A percentile compares a stretch with the other conserved stretches of the same genome.
These are phyloP conservation scores for Carex myosuroides DNA, from an alignment of 176 grass and related monocot species.

Conservation along the genomic window DNA sequence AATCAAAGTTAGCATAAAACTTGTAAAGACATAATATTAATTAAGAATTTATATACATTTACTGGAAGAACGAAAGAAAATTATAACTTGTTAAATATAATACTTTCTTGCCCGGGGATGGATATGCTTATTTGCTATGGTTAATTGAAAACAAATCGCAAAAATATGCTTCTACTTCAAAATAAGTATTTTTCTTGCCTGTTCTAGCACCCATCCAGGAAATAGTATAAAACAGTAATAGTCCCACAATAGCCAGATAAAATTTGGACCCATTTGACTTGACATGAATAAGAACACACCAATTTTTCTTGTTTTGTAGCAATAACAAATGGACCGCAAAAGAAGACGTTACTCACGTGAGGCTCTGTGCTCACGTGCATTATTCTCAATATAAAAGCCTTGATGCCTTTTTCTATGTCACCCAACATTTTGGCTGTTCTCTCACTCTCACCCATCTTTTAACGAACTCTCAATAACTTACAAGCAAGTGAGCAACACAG, in stretches of 20 bases:
- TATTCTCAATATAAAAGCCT: neutral
- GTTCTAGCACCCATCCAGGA: neutral
- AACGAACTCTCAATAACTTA: neutral
- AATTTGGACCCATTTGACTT: neutral
- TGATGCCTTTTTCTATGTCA: neutral
- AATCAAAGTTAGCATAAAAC: neutral
- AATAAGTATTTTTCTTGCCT: neutral
- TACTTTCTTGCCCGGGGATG: neutral
- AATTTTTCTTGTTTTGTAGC: neutral
- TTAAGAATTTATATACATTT: neutral
- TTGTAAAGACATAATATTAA: neutral
- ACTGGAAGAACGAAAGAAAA: neutral
- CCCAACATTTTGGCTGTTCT: conserved; percentile 11
- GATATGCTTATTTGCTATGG: too few relatives aligned
- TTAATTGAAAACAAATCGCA: too few relatives aligned
- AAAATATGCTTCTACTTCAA: too few relatives aligned
- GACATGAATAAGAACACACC: neutral
- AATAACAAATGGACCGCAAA: neutral
- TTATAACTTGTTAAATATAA: neutral
- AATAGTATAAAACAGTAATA: neutral
- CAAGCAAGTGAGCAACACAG: neutral
- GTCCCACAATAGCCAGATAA: neutral
- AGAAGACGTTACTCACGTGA: conserved; percentile 12
- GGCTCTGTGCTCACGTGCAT: conserved; percentile 17
- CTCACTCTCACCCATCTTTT: neutral